A percentile compares a stretch with the other conserved stretches of the same genome.
phyloP scores from a whole-genome alignment of 1,284 basidiomycete genomes.

The Austroboletus niveus region DNA sequence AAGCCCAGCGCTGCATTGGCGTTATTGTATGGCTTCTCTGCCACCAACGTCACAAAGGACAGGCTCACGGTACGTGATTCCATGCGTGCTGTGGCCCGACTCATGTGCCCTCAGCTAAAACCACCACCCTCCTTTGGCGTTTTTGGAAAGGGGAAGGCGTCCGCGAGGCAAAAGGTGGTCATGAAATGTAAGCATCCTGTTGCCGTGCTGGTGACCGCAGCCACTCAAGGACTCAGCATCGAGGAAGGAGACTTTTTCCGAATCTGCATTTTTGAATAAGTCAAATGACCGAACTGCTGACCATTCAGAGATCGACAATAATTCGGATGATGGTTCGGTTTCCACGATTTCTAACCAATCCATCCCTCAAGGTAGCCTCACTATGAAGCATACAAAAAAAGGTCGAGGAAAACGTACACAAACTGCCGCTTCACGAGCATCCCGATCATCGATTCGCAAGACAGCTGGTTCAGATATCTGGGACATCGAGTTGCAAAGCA shows the following conservation, averaged over 20 bases:
- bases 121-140: constrained; percentile 51
- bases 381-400: constrained; percentile 4
- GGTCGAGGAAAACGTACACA: not conserved
- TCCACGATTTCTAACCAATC: constrained; percentile 5
- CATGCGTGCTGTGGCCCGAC: not conserved
- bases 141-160: constrained; percentile 71
- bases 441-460: not conserved
- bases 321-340: constrained; percentile 4
- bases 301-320: constrained; percentile 4
- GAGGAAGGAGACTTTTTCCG: constrained; percentile 43
- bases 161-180: constrained; percentile 40
- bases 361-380: not conserved
- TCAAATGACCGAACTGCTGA: constrained; percentile 7
- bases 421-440: not conserved
- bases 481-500: constrained; percentile 59
- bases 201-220: not conserved
- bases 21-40: constrained; percentile 71
- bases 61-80: constrained; percentile 60
- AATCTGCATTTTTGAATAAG: constrained; percentile 48
- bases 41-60: constrained; percentile 62
- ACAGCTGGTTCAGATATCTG: constrained; percentile 51
- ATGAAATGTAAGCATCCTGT: constrained; percentile 18
- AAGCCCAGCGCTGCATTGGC: constrained; percentile 51
- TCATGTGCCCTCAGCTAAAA: constrained; percentile 38
- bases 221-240: constrained; percentile 16